Percentiles rank a stretch among this genome's conserved stretches.
These are phyloP conservation scores for Adansonia grandidieri DNA, from an alignment of 441 rosid species.

Conservation along the genomic window DNA sequence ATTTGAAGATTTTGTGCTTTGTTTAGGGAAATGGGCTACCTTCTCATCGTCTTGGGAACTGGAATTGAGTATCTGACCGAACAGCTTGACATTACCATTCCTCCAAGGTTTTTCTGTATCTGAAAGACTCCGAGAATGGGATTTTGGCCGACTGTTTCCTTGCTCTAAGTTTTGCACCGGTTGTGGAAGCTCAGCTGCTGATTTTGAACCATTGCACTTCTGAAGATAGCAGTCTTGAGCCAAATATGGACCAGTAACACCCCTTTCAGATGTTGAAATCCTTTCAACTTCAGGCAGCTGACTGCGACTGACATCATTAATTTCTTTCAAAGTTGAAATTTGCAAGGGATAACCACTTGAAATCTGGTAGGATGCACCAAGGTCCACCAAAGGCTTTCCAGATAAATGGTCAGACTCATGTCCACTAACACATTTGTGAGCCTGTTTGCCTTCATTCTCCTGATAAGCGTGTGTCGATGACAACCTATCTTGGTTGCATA, in stretches of 20 bases:
- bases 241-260: conserved; percentile 29
- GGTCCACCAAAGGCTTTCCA: conserved; percentile 40
- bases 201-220: conserved; percentile 55
- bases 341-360: conserved; percentile 51
- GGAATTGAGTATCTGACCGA: conserved; percentile 78
- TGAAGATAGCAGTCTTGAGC: conserved; percentile 57
- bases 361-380: conserved; percentile 44
- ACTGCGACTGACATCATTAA: conserved; percentile 37
- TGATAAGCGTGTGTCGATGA: conserved; percentile 40
- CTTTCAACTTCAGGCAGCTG: conserved; percentile 39
- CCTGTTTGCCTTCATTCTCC: conserved; percentile 39
- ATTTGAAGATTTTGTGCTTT: conserved; percentile 45
- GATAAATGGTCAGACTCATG: conserved; percentile 38
- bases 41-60: conserved; percentile 47
- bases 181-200: conserved; percentile 49
- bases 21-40: conserved; percentile 37
- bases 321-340: conserved; percentile 47
- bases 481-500: conserved; percentile 40
- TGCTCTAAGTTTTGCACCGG: conserved; percentile 39
- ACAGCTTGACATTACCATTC: conserved; percentile 82
- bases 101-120: conserved; percentile 59
- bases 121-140: conserved; percentile 47
- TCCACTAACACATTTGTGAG: conserved; percentile 33
- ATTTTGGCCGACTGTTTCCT: conserved; percentile 41
- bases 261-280: conserved; percentile 46